A percentile compares a stretch with the other conserved stretches of the same genome.
These are phyloP conservation scores for Iris macrosiphon DNA, from an alignment of 106 monocot genomes.

Conservation along the genomic window DNA sequence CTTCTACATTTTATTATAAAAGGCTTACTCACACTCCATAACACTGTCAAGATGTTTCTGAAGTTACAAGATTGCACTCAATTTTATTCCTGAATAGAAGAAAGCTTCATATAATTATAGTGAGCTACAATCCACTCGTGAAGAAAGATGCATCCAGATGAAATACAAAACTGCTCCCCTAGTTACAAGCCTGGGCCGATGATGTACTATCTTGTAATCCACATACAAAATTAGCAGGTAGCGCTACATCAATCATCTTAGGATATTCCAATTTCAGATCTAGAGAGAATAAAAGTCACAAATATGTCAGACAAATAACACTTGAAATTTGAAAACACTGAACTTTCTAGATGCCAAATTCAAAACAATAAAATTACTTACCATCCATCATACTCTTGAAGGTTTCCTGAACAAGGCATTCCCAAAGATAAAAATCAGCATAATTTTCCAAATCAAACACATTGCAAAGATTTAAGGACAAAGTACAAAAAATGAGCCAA, in stretches of 20 bases:
- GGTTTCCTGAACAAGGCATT: slow-evolving; percentile 43
- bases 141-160: too few relatives aligned
- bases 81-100: too few relatives aligned
- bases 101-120: too few relatives aligned
- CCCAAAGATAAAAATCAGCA: neutral
- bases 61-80: too few relatives aligned
- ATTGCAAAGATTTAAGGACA: neutral
- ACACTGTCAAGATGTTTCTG: too few relatives aligned
- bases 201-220: slow-evolving; percentile 52
- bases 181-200: slow-evolving; percentile 6
- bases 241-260: slow-evolving; percentile 84
- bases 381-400: slow-evolving; percentile 84
- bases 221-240: slow-evolving; percentile 73
- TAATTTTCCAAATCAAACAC: neutral
- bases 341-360: neutral
- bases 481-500: too few relatives aligned
- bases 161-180: too few relatives aligned
- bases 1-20: too few relatives aligned
- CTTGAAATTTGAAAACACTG: neutral
- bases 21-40: too few relatives aligned
- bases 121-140: too few relatives aligned
- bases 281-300: slow-evolving; percentile 6
- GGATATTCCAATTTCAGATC: slow-evolving; percentile 79
- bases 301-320: neutral
- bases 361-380: slow-evolving; percentile 22